Evolutionary conservation across 2,329 filamentous ascomycete species (phyloP).

Genomic region (Helicocarpus griseus): DNA sequence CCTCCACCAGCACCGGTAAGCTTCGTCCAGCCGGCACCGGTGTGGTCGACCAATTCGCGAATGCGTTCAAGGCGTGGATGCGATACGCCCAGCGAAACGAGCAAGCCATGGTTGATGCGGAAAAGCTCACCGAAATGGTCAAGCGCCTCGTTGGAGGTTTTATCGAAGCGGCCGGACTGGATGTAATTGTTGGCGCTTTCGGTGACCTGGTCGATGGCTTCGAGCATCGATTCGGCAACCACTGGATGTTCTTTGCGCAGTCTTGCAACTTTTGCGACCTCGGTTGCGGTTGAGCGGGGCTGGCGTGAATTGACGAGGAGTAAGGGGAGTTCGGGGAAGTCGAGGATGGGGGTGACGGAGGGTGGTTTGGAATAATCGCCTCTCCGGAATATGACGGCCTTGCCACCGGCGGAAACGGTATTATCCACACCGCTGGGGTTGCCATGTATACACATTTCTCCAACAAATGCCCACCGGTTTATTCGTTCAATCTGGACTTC

Average conservation of each 20-base stretch:
- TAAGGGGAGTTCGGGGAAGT: conserved; percentile 85
- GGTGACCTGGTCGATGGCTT: conserved; percentile 64
- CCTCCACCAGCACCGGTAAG: conserved; percentile 92
- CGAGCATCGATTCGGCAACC: conserved; percentile 70
- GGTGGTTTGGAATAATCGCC: conserved; percentile 69
- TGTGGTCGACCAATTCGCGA: conserved; percentile 79
- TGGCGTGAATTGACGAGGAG: conserved; percentile 84
- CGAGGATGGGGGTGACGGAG: conserved; percentile 63
- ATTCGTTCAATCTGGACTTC: conserved; percentile 85
- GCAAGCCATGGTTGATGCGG: conserved; percentile 83
- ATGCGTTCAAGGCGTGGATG: conserved; percentile 89
- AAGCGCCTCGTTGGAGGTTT: conserved; percentile 53
- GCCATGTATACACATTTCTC: conserved; percentile 93
- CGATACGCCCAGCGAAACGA: conserved; percentile 86
- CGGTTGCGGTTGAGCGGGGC: conserved; percentile 70
- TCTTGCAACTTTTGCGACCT: conserved; percentile 76
- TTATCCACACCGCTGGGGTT: conserved; percentile 97
- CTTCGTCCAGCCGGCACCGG: conserved; percentile 92
- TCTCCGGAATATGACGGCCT: conserved; percentile 84
- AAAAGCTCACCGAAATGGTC: conserved; percentile 75
- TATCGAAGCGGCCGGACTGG: conserved; percentile 56
- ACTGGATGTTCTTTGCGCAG: conserved; percentile 63
- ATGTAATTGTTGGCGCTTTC: conserved; percentile 48
- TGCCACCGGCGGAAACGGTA: conserved; percentile 86
- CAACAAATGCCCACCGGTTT: conserved; percentile 95